Evolutionary conservation across 2,329 filamentous ascomycete species (phyloP).

Genomic region (Colletotrichum tropicicola): DNA sequence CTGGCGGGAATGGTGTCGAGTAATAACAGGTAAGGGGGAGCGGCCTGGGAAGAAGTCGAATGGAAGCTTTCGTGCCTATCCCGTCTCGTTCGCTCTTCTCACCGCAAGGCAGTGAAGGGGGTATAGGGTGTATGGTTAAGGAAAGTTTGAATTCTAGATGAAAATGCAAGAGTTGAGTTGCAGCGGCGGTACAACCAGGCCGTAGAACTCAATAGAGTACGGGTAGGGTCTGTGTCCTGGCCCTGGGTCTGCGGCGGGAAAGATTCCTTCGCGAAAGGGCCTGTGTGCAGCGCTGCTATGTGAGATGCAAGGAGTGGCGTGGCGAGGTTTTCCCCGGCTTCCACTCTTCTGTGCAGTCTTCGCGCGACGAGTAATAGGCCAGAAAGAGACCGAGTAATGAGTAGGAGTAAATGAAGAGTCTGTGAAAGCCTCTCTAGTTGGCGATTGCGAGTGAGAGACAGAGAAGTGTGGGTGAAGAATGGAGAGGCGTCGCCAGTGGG

Average conservation of each 20-base stretch:
- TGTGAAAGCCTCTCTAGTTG: background rate
- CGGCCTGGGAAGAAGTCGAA: slow-evolving; percentile 24
- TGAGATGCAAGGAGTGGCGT: slow-evolving; percentile 13
- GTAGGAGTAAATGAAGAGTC: background rate
- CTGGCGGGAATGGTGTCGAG: slow-evolving; percentile 23
- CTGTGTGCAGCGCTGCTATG: slow-evolving; percentile 21
- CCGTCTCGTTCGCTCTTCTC: slow-evolving; percentile 11
- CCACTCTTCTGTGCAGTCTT: background rate
- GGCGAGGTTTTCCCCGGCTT: slow-evolving; percentile 3
- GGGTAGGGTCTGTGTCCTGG: slow-evolving; percentile 26
- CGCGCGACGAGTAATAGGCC: background rate
- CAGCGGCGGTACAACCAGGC: slow-evolving; percentile 27
- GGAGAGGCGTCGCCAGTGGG: slow-evolving; percentile 25
- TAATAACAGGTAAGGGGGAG: slow-evolving; percentile 15
- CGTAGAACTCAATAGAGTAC: slow-evolving; percentile 26
- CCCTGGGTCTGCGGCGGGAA: slow-evolving; percentile 15
- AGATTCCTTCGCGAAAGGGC: slow-evolving; percentile 19
- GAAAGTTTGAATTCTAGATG: slow-evolving; percentile 27
- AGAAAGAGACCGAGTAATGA: background rate
- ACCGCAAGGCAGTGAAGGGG: slow-evolving; percentile 7
- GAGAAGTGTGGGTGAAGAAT: slow-evolving; percentile 1
- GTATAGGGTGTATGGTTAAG: slow-evolving; percentile 23
- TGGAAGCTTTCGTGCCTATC: slow-evolving; percentile 26
- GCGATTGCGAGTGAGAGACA: background rate
- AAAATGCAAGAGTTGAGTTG: slow-evolving; percentile 30